phyloP scores from a whole-genome alignment of 805 yeast genomes.

The Monosporozyma siamensis region DNA sequence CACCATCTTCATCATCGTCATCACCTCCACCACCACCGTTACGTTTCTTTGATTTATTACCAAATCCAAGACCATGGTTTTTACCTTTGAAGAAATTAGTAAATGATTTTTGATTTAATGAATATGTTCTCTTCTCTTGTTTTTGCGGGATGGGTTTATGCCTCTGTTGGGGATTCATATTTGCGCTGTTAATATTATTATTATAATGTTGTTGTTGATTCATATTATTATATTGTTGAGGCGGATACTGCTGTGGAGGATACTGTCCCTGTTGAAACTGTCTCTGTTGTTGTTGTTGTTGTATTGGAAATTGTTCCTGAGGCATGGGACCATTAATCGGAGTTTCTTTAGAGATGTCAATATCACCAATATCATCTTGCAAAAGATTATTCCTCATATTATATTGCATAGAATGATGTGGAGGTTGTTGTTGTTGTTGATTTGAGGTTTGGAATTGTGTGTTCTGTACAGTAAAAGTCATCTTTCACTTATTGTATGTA shows the following conservation, averaged over 20 bases:
- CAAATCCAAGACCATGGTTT: slow-evolving; percentile 9
- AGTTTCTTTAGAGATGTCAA: slow-evolving; percentile 37
- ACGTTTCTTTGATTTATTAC: slow-evolving; percentile 6
- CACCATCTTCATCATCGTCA: slow-evolving; percentile 34
- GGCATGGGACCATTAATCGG: slow-evolving; percentile 22
- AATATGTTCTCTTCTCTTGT: slow-evolving; percentile 13
- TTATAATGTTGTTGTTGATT: slow-evolving; percentile 9
- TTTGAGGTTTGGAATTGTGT: neutral
- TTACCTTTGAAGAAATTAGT: slow-evolving; percentile 21
- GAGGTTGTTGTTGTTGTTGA: slow-evolving; percentile 2
- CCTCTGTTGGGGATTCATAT: neutral
- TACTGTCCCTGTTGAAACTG: neutral
- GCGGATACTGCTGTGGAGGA: slow-evolving; percentile 4
- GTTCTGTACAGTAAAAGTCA: neutral
- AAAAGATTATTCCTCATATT: slow-evolving; percentile 31
- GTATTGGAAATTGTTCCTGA: slow-evolving; percentile 8
- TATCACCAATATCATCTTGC: slow-evolving; percentile 34
- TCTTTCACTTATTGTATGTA: too few species aligned
- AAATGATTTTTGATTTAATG: slow-evolving; percentile 17
- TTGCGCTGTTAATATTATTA: neutral
- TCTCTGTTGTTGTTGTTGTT: slow-evolving; percentile 10
- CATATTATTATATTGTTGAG: too few species aligned
- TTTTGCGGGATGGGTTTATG: neutral
- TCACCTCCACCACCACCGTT: slow-evolving; percentile 26
- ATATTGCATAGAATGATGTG: slow-evolving; percentile 9